phyloP scores from a whole-genome alignment of 2,329 filamentous ascomycete species.

The Colletotrichum tabaci region DNA sequence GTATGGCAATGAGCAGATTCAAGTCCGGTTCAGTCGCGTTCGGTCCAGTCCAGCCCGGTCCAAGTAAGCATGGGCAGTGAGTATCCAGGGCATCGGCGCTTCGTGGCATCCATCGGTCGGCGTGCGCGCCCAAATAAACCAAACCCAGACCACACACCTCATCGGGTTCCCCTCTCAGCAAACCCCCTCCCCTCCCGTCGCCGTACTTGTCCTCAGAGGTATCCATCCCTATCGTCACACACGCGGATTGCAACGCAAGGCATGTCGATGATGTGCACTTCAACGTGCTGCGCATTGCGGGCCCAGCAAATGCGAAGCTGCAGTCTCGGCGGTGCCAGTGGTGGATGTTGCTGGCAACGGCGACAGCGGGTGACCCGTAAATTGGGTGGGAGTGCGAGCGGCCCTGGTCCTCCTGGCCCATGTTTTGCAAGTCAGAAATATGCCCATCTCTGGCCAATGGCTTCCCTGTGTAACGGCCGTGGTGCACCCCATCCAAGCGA shows the following conservation, averaged over 20 bases:
- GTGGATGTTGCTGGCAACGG: slow-evolving; percentile 18
- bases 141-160: slow-evolving; percentile 1
- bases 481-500: slow-evolving; percentile 25
- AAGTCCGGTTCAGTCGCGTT: neutral
- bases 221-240: slow-evolving; percentile 11
- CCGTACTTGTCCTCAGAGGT: neutral
- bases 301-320: slow-evolving; percentile 15
- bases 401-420: slow-evolving; percentile 11
- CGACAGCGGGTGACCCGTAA: slow-evolving; percentile 38
- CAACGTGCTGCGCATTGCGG: slow-evolving; percentile 19
- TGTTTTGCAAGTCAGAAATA: slow-evolving; percentile 25
- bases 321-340: neutral
- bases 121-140: neutral
- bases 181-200: neutral
- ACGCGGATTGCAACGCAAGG: slow-evolving; percentile 19
- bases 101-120: slow-evolving; percentile 10
- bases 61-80: neutral
- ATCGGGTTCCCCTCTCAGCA: neutral
- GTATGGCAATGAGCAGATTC: too few species aligned
- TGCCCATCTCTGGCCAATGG: slow-evolving; percentile 23
- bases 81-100: neutral
- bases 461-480: slow-evolving; percentile 24
- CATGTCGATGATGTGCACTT: slow-evolving; percentile 23
- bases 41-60: slow-evolving; percentile 2
- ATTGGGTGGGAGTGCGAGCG: slow-evolving; percentile 26